These are phyloP conservation scores for Acanthochlamys bracteata DNA, from an alignment of 106 monocot genomes.

Conservation along the genomic window DNA sequence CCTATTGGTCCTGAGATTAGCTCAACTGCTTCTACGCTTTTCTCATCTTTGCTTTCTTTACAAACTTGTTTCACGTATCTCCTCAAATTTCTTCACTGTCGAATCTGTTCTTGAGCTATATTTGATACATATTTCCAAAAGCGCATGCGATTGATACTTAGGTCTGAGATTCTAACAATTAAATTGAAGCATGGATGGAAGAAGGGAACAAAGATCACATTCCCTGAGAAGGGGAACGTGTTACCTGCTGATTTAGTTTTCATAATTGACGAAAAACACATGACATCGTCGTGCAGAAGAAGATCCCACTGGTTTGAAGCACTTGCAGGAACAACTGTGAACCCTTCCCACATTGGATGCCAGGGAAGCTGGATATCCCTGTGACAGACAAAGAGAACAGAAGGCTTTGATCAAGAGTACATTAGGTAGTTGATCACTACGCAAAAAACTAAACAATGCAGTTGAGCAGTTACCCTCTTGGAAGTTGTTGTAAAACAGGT, in stretches of 20 bases:
- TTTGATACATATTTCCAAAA: not conserved
- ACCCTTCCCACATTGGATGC: slow-evolving; percentile 46
- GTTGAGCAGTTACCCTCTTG: no score
- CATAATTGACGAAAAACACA: slow-evolving; percentile 72
- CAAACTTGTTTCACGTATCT: no score
- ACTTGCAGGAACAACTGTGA: slow-evolving; percentile 35
- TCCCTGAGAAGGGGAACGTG: slow-evolving; percentile 61
- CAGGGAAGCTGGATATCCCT: slow-evolving; percentile 38
- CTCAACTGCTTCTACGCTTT: no score
- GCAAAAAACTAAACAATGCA: no score
- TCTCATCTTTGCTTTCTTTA: no score
- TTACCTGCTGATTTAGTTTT: slow-evolving; percentile 62
- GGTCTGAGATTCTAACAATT: slow-evolving; percentile 62
- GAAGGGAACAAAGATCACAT: slow-evolving; percentile 73
- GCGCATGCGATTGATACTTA: slow-evolving; percentile 26
- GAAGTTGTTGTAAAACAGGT: no score
- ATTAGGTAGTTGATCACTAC: slow-evolving; percentile 17
- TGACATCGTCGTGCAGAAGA: slow-evolving; percentile 34
- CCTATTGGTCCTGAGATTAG: no score
- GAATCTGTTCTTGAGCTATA: not conserved
- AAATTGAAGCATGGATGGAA: slow-evolving; percentile 73
- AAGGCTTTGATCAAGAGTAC: slow-evolving; percentile 24
- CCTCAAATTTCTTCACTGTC: not conserved
- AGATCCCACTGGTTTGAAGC: slow-evolving; percentile 54
- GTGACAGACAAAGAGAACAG: slow-evolving; percentile 50